Evolutionary conservation across 164 flowering plant genomes (phyloP).

Genomic region (Vitis labrusca): DNA sequence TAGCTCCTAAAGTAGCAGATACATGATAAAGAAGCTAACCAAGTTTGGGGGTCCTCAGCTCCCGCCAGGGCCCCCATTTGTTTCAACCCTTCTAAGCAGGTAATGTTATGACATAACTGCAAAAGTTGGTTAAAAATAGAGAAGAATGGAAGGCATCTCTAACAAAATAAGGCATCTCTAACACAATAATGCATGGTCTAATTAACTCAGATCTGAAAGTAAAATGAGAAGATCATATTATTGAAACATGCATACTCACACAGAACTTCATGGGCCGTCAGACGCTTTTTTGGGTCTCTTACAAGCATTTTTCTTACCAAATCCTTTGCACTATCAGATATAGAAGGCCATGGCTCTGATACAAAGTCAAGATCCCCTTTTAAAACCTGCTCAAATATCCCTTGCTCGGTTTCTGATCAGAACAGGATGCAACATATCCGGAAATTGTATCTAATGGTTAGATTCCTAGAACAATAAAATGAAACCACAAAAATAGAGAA

Average conservation of each 20-base stretch:
- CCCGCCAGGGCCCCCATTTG: too few relatives aligned
- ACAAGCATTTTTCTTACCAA: conserved; percentile 70
- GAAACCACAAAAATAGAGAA: background rate
- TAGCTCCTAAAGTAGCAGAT: too few relatives aligned
- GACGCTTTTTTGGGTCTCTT: conserved; percentile 66
- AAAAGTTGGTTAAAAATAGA: too few relatives aligned
- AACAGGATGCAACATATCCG: background rate
- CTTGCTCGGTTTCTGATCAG: conserved; percentile 71
- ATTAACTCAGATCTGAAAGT: background rate
- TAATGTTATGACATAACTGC: too few relatives aligned
- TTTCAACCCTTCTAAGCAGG: too few relatives aligned
- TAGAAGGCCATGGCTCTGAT: conserved; percentile 86
- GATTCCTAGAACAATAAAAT: conserved; percentile 1
- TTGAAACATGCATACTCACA: conserved; percentile 40
- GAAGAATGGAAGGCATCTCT: too few relatives aligned
- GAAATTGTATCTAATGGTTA: conserved; percentile 10
- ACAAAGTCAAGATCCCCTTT: conserved; percentile 74
- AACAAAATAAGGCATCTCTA: too few relatives aligned
- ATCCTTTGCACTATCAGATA: conserved; percentile 76
- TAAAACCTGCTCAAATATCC: conserved; percentile 79
- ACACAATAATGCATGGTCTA: background rate
- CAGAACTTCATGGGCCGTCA: conserved; percentile 78
- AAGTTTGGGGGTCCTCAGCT: too few relatives aligned
- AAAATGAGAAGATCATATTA: background rate
- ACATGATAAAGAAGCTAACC: too few relatives aligned